Base-by-base conservation (phyloP, 257 asterid genomes). In the Jacaranda mimosifolia region DNA sequence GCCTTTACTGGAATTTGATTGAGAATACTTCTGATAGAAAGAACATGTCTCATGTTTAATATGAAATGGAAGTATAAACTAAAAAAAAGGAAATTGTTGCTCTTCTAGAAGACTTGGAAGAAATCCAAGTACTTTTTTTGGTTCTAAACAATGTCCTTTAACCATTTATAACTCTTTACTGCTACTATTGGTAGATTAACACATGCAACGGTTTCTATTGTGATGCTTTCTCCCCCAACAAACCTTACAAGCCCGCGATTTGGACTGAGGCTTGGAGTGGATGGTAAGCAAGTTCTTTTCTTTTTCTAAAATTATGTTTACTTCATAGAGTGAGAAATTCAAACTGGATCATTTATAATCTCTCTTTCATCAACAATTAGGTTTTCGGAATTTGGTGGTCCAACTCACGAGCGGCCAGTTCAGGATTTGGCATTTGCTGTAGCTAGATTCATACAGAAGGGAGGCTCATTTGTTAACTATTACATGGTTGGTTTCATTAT, bases 211-310 rank as follows among this genome's bases (percentile, higher is more conserved):
- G 99, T 32, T 93, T 95, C 92, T 93, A 93, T 53, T 90, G 98
- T 78, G 96, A 93, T 85, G 58, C 84, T 63, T 93, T 95, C 83
- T 52, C 85, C 57, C 99, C 99, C 39, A 95, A 95, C 86, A 86
- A 78, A 82, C 90, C 93, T 53, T 87, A 91, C 86, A 95, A 95
- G 82, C 99, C 99, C 39, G 79, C 92, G 5, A 91, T 95, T 21
- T 95, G 99, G 99, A 95, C 99, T 0, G 99, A 95, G 83, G 97
- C 97, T 68, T 95, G 99, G 99, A 95, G 87, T 75, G 96, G 99
- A 65, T 95, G 98, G 98, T 91, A 77, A 55, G 82, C 11, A 12
- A 14, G 32, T 38, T 15, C 43, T 70, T 40, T 49, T 68, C 8
- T 0, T 11, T 4, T 55, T 55, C 17, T 13, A 53, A 15, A 15